Evolutionary conservation across 306 rosid genomes (phyloP).

Genomic region (Pachyrhizus erosus): DNA sequence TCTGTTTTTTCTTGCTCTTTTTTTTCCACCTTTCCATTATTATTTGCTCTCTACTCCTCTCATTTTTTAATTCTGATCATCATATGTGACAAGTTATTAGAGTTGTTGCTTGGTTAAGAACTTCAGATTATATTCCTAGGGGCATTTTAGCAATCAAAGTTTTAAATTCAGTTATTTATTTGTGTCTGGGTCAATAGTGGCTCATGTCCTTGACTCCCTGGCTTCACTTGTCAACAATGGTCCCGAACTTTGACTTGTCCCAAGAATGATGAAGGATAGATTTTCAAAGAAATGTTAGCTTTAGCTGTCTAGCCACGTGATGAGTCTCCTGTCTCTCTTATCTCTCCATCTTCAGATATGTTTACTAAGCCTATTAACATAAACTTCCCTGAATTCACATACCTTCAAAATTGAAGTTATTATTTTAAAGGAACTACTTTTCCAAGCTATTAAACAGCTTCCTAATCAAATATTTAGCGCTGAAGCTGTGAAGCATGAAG

Average conservation of each 20-base stretch:
- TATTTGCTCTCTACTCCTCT: not conserved
- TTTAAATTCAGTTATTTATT: conserved; percentile 3
- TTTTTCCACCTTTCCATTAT: not conserved
- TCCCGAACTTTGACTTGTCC: conserved; percentile 14
- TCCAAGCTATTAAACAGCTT: conserved; percentile 27
- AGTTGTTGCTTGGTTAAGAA: not conserved
- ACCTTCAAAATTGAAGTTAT: conserved; percentile 25
- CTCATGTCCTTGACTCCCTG: not conserved
- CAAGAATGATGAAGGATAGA: conserved; percentile 13
- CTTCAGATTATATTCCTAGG: not conserved
- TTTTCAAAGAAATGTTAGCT: conserved; percentile 18
- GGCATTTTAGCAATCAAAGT: not conserved
- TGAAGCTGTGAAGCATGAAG: conserved; percentile 15
- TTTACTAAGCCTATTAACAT: conserved; percentile 31
- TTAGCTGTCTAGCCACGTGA: not conserved
- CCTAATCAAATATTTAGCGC: conserved; percentile 28
- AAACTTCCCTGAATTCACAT: not conserved
- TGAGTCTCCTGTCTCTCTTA: conserved; percentile 8
- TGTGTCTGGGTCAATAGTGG: not conserved
- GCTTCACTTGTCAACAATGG: not conserved
- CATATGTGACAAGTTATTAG: not conserved
- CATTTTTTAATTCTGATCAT: conserved; percentile 1
- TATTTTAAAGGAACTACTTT: conserved; percentile 5
- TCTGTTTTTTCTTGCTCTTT: not conserved
- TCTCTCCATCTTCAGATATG: conserved; percentile 19